Conservation (phyloP, 352 stramenopile species). For the Phytophthora crassamura region DNA sequence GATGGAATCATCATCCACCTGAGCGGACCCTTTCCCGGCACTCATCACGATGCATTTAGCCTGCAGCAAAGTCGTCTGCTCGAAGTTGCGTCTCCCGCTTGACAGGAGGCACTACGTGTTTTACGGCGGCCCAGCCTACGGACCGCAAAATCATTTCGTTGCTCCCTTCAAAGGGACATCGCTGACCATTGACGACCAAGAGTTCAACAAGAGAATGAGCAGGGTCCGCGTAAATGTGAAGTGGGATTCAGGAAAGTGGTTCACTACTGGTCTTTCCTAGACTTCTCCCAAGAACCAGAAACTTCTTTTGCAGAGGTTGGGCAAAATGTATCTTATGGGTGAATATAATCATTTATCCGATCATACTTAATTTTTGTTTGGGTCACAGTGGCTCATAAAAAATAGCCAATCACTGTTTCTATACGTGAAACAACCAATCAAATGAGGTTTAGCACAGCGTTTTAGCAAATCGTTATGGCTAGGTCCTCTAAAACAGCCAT, state of each 20-base stretch:
- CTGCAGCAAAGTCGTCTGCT: constrained; percentile 9
- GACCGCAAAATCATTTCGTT: constrained; percentile 10
- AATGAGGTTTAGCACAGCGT: not conserved
- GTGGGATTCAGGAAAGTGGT: constrained; percentile 4
- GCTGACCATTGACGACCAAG: constrained; percentile 6
- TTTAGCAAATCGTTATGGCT: constrained; percentile 9
- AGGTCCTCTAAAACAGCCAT: constrained; percentile 16
- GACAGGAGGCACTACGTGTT: constrained; percentile 9
- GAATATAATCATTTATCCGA: constrained; percentile 32
- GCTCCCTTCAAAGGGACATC: constrained; percentile 9
- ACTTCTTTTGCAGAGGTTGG: constrained; percentile 13
- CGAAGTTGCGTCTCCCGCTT: not conserved
- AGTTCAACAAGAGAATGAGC: constrained; percentile 13
- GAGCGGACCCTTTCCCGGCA: constrained; percentile 9
- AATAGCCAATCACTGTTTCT: constrained; percentile 2
- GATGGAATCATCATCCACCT: constrained; percentile 15
- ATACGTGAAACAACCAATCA: constrained; percentile 12
- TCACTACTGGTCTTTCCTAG: constrained; percentile 13
- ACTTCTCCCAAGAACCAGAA: constrained; percentile 18
- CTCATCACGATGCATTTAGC: constrained; percentile 11
- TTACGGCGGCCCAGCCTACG: constrained; percentile 8
- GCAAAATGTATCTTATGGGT: constrained; percentile 12
- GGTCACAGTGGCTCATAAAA: not conserved
- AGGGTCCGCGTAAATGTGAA: constrained; percentile 7
- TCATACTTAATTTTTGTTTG: constrained; percentile 22